Conservation (phyloP, 106 monocot genomes). For the Apostasia shenzhenica region DNA sequence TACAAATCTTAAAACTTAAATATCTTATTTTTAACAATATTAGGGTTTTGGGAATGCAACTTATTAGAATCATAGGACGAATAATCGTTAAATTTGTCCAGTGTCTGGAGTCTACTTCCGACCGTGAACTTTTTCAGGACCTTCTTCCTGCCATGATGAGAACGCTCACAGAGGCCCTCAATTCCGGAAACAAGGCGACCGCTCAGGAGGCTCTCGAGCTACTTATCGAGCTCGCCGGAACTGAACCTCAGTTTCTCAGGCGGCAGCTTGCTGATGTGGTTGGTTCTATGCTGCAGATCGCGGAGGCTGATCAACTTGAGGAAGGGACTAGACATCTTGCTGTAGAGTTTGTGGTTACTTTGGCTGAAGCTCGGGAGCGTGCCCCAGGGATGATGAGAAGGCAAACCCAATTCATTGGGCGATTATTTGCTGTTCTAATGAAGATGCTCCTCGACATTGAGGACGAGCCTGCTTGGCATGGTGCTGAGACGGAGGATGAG, state of each 20-base stretch:
- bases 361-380: constrained; percentile 87
- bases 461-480: constrained; percentile 87
- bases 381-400: constrained; percentile 91
- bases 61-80: too few species aligned
- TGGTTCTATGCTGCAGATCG: constrained; percentile 77
- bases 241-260: constrained; percentile 68
- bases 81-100: constrained; percentile 57
- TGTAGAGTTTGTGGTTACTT: constrained; percentile 89
- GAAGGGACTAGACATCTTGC: constrained; percentile 90
- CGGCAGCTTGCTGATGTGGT: constrained; percentile 71
- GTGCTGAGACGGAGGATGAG: constrained; percentile 73
- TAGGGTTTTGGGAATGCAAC: too few species aligned
- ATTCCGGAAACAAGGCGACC: constrained; percentile 71
- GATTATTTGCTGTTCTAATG: constrained; percentile 83
- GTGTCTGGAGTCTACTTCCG: constrained; percentile 46
- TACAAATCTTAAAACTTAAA: too few species aligned
- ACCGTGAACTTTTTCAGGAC: constrained; percentile 71
- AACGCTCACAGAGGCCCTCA: constrained; percentile 70
- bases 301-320: constrained; percentile 69
- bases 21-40: too few species aligned
- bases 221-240: constrained; percentile 79
- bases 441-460: constrained; percentile 84
- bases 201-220: constrained; percentile 85
- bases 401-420: constrained; percentile 72
- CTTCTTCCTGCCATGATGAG: constrained; percentile 86